Evolutionary conservation across 1,139 yeast species (phyloP).

Genomic region (Protomyces inundatus): DNA sequence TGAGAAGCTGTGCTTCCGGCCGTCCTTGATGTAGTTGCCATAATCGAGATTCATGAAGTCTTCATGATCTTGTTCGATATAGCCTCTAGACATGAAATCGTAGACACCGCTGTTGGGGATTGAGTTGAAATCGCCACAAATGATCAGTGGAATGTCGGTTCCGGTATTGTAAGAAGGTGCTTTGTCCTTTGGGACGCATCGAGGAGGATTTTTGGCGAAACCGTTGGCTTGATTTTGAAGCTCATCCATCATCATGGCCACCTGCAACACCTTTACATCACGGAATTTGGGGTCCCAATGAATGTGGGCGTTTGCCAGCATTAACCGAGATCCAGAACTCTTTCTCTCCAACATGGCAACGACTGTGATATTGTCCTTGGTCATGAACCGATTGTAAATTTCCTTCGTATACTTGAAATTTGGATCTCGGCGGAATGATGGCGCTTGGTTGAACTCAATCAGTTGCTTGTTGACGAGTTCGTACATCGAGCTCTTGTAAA

Average conservation of each 20-base stretch:
- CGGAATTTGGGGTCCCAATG: conserved; percentile 98
- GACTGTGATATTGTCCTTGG: conserved; percentile 87
- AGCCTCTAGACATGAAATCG: conserved; percentile 76
- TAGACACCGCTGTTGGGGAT: conserved; percentile 84
- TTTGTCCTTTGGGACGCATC: conserved; percentile 30
- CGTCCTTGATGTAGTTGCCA: conserved; percentile 86
- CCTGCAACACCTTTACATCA: conserved; percentile 95
- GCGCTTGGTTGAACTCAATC: conserved; percentile 81
- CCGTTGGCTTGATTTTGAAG: conserved; percentile 50
- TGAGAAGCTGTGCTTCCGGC: conserved; percentile 74
- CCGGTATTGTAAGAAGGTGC: conserved; percentile 48
- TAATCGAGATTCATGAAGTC: conserved; percentile 85
- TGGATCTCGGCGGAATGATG: conserved; percentile 56
- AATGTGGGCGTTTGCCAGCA: conserved; percentile 85
- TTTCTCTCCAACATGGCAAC: conserved; percentile 71
- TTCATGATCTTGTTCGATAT: conserved; percentile 58
- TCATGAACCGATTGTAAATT: conserved; percentile 91
- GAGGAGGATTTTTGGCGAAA: conserved; percentile 40
- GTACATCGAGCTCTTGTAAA: conserved; percentile 66
- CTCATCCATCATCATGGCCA: conserved; percentile 85
- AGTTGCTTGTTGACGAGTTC: conserved; percentile 63
- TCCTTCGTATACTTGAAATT: conserved; percentile 91
- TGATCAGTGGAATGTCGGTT: conserved; percentile 64
- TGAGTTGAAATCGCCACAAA: conserved; percentile 96
- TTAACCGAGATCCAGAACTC: conserved; percentile 63